Base-by-base conservation (phyloP, 371 early-diverging fungal genomes). In the Blakeslea trispora region DNA sequence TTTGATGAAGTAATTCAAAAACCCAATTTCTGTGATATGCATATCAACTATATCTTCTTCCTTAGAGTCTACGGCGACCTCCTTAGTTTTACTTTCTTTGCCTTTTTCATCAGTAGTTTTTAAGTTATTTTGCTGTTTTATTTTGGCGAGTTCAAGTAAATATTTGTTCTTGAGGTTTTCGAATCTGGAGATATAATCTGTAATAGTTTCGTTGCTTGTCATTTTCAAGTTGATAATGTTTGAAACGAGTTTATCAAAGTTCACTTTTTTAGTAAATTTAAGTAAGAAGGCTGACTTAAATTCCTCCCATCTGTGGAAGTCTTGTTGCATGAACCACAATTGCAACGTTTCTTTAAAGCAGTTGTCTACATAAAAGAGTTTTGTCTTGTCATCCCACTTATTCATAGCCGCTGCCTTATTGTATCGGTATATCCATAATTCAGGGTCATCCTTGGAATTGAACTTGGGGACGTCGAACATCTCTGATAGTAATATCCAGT, bases 291-390 rank as follows among this genome's bases (percentile, higher is more conserved):
- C 46, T 13, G 1, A 1, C 15, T 24, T 9, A 17, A 46, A 46
- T 11, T 46, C 8, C 1, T 28, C 15, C 50, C 50, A 50, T 1
- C 0, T 40, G 2, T 21, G 8, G 18, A 50, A 50, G 15, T 50
- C 23, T 11, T 50, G 1, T 23, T 39, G 18, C 50, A 50, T 50
- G 19, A 11, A 39, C 50, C 50, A 50, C 21, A 50, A 13, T 40
- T 50, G 50, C 9, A 50, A 8, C 4, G 8, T 15, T 35, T 21
- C 2, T 1, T 50, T 23, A 23, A 50, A 50, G 17, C 39, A 50
- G 22, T 50, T 50, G 23, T 50, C 50, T 0, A 50, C 50, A n/a
- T 50, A 50, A 0, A 40, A 22, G 8, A 50, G n/a, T 2, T 14
- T 19, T 11, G n/a, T 23, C 0, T 50, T 2, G 0, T 14, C 40